A percentile compares a stretch with the other conserved stretches of the same genome.
Conservation (phyloP, 2,329 filamentous ascomycete genomes). For the Scolecobasidium constrictum region DNA sequence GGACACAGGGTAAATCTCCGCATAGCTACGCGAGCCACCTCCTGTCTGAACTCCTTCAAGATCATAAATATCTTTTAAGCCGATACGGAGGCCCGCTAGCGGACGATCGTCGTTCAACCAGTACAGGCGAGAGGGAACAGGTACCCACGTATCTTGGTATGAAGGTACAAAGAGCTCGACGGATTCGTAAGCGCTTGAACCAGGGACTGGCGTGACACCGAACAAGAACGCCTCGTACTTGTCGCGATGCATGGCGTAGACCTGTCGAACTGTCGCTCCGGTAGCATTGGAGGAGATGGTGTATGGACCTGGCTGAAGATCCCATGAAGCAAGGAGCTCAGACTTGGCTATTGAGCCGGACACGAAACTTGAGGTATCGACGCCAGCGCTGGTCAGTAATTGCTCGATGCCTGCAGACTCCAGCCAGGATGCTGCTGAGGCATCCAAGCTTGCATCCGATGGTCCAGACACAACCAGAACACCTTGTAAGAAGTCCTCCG, state of each 20-base stretch:
- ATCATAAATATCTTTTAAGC: slow-evolving; percentile 53
- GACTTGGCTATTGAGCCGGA: not conserved
- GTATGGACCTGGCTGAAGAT: slow-evolving; percentile 2
- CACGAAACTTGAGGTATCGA: not conserved
- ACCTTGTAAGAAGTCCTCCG: not conserved
- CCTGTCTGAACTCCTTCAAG: slow-evolving; percentile 45
- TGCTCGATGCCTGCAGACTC: not conserved
- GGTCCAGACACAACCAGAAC: not conserved
- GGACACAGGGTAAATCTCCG: slow-evolving; percentile 37
- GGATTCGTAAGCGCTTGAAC: slow-evolving; percentile 32
- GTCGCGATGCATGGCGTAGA: slow-evolving; percentile 40
- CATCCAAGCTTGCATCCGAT: not conserved
- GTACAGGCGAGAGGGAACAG: slow-evolving; percentile 51
- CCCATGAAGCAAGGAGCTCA: not conserved
- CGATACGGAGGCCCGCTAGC: slow-evolving; percentile 49
- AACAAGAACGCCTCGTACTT: slow-evolving; percentile 33
- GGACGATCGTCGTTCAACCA: slow-evolving; percentile 37
- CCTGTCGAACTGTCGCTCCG: slow-evolving; percentile 13
- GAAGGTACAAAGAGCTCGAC: slow-evolving; percentile 17
- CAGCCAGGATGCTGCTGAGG: not conserved
- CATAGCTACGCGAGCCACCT: slow-evolving; percentile 49
- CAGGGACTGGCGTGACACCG: slow-evolving; percentile 28
- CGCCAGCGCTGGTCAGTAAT: not conserved
- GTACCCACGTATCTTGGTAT: slow-evolving; percentile 19
- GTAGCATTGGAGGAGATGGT: not conserved